Evolutionary conservation across 768 basidiomycete species (phyloP), one percentile per base, ranked within the genome.

Genomic region (Kwoniella botswanensis): DNA sequence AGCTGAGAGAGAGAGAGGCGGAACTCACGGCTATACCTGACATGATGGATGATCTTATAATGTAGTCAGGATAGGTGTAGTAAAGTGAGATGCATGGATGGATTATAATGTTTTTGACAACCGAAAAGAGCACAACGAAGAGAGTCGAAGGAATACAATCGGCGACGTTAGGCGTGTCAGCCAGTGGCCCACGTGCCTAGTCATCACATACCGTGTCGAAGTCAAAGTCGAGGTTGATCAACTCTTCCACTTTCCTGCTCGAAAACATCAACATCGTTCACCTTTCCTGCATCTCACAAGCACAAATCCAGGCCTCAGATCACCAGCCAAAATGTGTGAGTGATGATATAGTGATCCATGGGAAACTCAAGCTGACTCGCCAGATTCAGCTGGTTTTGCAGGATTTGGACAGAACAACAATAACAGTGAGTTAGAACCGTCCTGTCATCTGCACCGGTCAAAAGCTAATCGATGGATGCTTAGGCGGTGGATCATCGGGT

Each of bases 381-480:
- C 46, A 74, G 52, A 10, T 66, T 12, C 57, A 79, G 78, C 78
- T 55, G 78, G 78, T 22, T 79, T 79, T 55, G 71, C 59, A 43
- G 72, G 78, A 46, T 79, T 79, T 53, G 78, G 78, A 50, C 78
- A 79, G 58, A 70, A 74, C 57, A 76, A 76, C 62, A 50, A 50
- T 18, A 72, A 70, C 65, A 65, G 72, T 74, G 21, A 43, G 72
- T 65, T 41, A 3, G 29, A 13, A 13, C 17, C 22, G 62, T 67
- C n/a, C n/a, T 50, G 3, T 35, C 15, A 53, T 29, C n/a, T 26
- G 1, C 1, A 13, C 21, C 12, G 12, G 1, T 42, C 21, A 5
- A n/a, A 26, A 2, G 54, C 41, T 58, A 43, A 60, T 22, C 5
- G 24, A 15, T 46, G 61, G 26, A 52, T 35, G 17, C 22, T 52